phyloP scores from a whole-genome alignment of 371 early-diverging fungal species.

The Lichtheimia ornata region DNA sequence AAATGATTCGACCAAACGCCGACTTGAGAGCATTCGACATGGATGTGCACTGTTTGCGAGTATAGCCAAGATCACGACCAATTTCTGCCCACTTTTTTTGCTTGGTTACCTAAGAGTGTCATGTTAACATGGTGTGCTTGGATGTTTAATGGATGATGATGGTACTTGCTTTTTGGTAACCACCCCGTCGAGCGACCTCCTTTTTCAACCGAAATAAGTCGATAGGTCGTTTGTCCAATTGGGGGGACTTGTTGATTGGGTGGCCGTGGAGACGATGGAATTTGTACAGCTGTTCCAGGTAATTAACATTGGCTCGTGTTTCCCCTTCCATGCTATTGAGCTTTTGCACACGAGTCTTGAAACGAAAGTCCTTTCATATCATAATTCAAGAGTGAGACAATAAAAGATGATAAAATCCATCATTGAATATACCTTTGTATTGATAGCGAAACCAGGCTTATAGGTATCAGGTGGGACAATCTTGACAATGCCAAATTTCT shows the following conservation, averaged over 20 bases:
- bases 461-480: conserved; percentile 91
- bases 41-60: conserved; percentile 77
- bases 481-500: conserved; percentile 87
- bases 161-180: conserved; percentile 66
- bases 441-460: conserved; percentile 81
- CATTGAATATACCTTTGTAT: conserved; percentile 69
- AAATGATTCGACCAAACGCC: conserved; percentile 74
- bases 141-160: not conserved
- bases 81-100: conserved; percentile 90
- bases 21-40: conserved; percentile 83
- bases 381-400: not conserved
- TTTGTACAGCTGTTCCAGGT: conserved; percentile 84
- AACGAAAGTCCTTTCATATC: conserved; percentile 75
- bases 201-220: conserved; percentile 83
- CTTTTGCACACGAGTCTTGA: conserved; percentile 86
- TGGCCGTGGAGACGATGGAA: conserved; percentile 85
- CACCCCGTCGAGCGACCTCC: conserved; percentile 81
- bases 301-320: conserved; percentile 84
- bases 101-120: conserved; percentile 64
- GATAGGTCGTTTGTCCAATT: conserved; percentile 81
- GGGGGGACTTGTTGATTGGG: conserved; percentile 74
- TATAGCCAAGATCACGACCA: conserved; percentile 76
- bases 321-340: conserved; percentile 91
- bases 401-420: not conserved
- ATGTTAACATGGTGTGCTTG: not conserved